Percentiles rank a stretch among this genome's conserved stretches.
phyloP scores from a whole-genome alignment of 495 filamentous ascomycete genomes.

The Pyronema domesticum region DNA sequence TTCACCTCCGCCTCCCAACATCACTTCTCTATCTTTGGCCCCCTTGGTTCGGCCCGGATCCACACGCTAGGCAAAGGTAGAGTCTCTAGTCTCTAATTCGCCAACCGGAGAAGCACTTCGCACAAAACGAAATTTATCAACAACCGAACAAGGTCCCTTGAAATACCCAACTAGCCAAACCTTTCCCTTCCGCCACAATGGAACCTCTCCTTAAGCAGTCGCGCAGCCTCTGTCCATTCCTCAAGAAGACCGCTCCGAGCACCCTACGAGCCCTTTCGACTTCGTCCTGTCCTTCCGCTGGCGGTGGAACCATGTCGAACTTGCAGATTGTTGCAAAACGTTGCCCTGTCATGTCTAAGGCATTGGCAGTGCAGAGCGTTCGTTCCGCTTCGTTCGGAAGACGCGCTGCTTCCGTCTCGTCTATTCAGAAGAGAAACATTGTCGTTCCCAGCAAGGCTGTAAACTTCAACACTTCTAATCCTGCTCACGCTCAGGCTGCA shows the following conservation, averaged over 20 bases:
- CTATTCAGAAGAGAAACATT: conserved; percentile 17
- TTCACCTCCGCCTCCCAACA: too few relatives aligned
- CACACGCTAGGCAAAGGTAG: too few relatives aligned
- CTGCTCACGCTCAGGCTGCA: conserved; percentile 14
- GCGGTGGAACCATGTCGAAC: conserved; percentile 86
- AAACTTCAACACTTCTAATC: conserved; percentile 9
- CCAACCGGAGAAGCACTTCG: too few relatives aligned
- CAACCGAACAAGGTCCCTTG: too few relatives aligned
- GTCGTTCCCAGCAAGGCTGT: conserved; percentile 22
- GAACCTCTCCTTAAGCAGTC: conserved; percentile 87
- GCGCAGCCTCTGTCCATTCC: conserved; percentile 86
- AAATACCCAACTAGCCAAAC: too few relatives aligned
- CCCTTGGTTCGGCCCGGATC: too few relatives aligned
- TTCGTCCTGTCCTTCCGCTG: conserved; percentile 45
- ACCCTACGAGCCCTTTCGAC: conserved; percentile 80
- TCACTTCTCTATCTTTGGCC: too few relatives aligned
- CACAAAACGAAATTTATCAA: too few relatives aligned
- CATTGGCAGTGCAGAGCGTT: conserved; percentile 72
- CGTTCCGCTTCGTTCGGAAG: conserved; percentile 27
- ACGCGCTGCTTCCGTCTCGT: background rate
- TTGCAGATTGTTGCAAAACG: conserved; percentile 83
- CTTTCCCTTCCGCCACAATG: conserved; percentile 36
- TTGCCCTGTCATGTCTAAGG: conserved; percentile 98
- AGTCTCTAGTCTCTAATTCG: too few relatives aligned
- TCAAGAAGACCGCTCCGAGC: conserved; percentile 80